A percentile compares a stretch with the other conserved stretches of the same genome.
These are phyloP conservation scores for Geotrichum histeridarum DNA, from an alignment of 1,139 yeast species.

Conservation along the genomic window DNA sequence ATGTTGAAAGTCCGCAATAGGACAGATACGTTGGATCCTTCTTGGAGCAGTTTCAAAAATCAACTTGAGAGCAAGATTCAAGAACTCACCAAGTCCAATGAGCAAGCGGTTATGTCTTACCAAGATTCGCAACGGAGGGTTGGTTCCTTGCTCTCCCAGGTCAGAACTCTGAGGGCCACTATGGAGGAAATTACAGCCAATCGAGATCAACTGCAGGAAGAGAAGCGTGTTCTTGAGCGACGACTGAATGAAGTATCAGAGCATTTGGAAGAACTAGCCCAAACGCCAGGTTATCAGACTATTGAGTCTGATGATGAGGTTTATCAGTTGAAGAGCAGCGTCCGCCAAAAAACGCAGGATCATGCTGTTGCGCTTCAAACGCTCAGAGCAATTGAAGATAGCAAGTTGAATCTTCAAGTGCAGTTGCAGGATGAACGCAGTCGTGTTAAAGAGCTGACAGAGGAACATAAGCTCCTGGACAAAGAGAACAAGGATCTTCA, in stretches of 20 bases:
- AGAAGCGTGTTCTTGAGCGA: conserved; percentile 37
- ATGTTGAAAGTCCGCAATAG: conserved; percentile 22
- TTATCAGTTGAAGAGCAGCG: conserved; percentile 23
- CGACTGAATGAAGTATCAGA: conserved; percentile 33
- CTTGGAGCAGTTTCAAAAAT: conserved; percentile 43
- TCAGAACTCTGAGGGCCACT: conserved; percentile 34
- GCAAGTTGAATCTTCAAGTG: conserved; percentile 19
- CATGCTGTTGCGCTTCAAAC: conserved; percentile 15
- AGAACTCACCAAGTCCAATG: conserved; percentile 49
- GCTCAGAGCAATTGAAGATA: conserved; percentile 15
- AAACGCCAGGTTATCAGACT: conserved; percentile 19
- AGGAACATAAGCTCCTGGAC: conserved; percentile 27
- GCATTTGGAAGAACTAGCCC: conserved; percentile 31
- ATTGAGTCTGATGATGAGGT: conserved; percentile 19
- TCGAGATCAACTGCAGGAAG: conserved; percentile 38
- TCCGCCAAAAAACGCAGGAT: conserved; percentile 28
- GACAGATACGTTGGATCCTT: conserved; percentile 21
- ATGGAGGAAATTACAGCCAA: conserved; percentile 38
- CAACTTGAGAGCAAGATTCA: conserved; percentile 52
- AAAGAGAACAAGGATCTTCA: conserved; percentile 33
- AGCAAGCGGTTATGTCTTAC: conserved; percentile 39
- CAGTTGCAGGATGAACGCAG: conserved; percentile 31
- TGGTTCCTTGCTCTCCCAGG: conserved; percentile 35
- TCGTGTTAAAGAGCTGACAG: conserved; percentile 29
- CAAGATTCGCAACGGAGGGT: conserved; percentile 38